Conservation (phyloP, 768 basidiomycete species). For the Coprinopsis cinerea region DNA sequence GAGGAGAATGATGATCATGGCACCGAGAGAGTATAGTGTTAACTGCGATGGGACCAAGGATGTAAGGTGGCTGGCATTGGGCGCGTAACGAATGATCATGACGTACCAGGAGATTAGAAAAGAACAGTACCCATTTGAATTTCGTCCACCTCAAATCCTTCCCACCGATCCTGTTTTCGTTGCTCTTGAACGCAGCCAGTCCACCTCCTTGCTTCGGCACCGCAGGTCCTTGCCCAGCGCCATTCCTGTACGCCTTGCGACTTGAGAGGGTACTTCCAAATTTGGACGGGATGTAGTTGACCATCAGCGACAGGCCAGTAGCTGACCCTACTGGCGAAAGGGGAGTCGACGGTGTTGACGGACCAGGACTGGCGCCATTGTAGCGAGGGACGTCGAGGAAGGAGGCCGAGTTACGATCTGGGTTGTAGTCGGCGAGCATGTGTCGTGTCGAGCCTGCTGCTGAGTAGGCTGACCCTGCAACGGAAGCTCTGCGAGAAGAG, state of each 20-base stretch:
- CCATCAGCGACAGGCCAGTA: constrained; percentile 49
- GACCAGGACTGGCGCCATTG: no score
- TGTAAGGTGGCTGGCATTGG: not conserved
- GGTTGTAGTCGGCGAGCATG: no score
- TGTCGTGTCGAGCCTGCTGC: no score
- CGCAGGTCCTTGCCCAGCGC: constrained; percentile 21
- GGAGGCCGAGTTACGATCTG: no score
- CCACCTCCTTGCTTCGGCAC: constrained; percentile 65
- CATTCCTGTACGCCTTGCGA: constrained; percentile 28
- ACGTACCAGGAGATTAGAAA: constrained; percentile 50
- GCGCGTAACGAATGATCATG: constrained; percentile 2
- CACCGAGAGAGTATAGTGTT: constrained; percentile 52
- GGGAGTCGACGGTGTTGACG: constrained; percentile 23
- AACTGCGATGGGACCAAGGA: constrained; percentile 24
- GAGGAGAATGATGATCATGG: constrained; percentile 59
- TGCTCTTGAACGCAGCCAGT: constrained; percentile 52
- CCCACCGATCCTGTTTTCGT: constrained; percentile 45
- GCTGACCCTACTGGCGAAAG: constrained; percentile 34
- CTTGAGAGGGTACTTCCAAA: constrained; percentile 41
- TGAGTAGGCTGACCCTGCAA: no score
- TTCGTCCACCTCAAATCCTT: constrained; percentile 63
- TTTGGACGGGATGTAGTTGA: constrained; percentile 75
- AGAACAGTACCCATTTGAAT: constrained; percentile 79
- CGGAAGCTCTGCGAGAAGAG: no score
- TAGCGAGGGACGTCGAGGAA: no score